Base-by-base conservation (phyloP, 2,329 filamentous ascomycete genomes). In the Exserohilum rostratum region DNA sequence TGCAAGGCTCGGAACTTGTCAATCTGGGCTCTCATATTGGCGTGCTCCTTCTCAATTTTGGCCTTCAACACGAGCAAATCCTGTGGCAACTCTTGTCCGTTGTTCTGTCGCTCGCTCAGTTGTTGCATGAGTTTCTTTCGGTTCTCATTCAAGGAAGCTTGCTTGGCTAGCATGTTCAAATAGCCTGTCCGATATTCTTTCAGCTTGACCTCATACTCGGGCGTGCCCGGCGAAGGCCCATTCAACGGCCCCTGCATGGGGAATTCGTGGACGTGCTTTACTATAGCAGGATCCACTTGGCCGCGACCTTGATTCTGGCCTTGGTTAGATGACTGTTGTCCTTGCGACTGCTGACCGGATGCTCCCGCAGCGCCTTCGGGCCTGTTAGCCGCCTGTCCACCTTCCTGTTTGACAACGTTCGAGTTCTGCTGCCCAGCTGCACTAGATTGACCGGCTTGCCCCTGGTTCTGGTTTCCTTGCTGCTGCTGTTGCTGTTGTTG, bases 211-310 rank as follows among this genome's bases (percentile, higher is more conserved):
- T 76, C 71, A 11, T 66, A 71, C 40, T 75, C 73, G 22, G 72
- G 69, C 10, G 72, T 76, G 12, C 74, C 74, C 5, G 57, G 48
- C 13, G 65, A 56, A 13, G 69, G 65, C 4, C 62, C 68, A 15
- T 51, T 53, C 2, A 63, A 63, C 9, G 75, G 74, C 18, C 74
- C 59, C 30, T 61, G 61, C 52, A 69, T 74, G 3, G 65, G 65
- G 53, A 76, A 76, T 10, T 64, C 63, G 38, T 71, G 65, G 18
- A 77, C 69, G 58, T 76, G 73, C 57, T 72, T 69, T 40, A 76
- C 53, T 42, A 77, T 76, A 27, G 69, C 65, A 15, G 69, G 65
- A 31, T 71, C 66, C 30, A 74, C 61, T 35, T 53, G 53, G 20
- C 45, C 46, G 25, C 46, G 53, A 12, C 31, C 45, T 43, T 46